Evolutionary conservation across 176 grass and related monocot species (phyloP), one percentile per base, ranked within the genome.

Genomic region (Avena sativa): DNA sequence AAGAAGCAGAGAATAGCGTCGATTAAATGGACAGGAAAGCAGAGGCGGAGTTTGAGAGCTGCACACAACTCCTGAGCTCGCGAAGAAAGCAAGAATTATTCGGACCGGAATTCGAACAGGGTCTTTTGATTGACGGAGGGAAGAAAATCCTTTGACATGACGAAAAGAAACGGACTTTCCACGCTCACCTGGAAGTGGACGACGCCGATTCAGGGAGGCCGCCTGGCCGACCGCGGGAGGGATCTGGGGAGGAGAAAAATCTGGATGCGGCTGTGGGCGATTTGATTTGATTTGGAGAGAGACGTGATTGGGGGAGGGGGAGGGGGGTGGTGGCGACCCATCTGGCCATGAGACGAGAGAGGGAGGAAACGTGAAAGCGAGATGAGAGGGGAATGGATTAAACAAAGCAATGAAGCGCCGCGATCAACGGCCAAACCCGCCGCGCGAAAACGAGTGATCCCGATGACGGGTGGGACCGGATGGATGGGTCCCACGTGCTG

Each of bases 401-500:
- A 71, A 49, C 25, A 67, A 82, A 61, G 43, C 30, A 8, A 7
- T 52, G n/a, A 19, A 21, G 20, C 44, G 9, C 13, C 74, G 16
- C 25, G 32, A 38, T 28, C 82, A 44, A 15, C 76, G 69, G 78
- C 43, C 70, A 46, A 3, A 65, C 43, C 46, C 46, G 46, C 46
- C 46, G 46, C 46, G 46, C 46, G 46, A 48, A 48, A 9, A 48
- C 46, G 8, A 48, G 46, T 0, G 46, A 48, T 48, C 7, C 46
- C 7, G 6, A 71, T 88, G 87, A 66, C 56, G 2, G 0, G 76
- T 34, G 67, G 67, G 87, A 0, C 30, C 44, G 11, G 0, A 0
- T 0, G 0, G 0, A 0, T 0, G 0, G 17, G 77, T 0, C 49
- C 83, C 59, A 6, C 12, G 0, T 81, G 77, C n/a, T 11, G 7